Evolutionary conservation across 768 basidiomycete genomes (phyloP), one percentile per base, ranked within the genome.

Genomic region (Rhizopogon salebrosus): DNA sequence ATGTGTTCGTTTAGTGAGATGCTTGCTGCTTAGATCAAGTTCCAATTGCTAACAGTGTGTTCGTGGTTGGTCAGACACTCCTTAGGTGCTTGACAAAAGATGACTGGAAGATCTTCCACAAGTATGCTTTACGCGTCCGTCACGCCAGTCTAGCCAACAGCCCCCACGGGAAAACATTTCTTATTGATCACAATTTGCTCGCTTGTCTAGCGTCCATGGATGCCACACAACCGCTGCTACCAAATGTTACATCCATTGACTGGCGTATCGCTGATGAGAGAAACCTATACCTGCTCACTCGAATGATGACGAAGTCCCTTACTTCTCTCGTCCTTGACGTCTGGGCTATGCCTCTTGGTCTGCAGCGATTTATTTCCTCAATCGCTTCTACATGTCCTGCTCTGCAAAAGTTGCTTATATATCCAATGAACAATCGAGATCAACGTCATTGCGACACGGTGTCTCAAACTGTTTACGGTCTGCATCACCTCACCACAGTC

Each of bases 61-160:
- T n/a, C n/a, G n/a, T n/a, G n/a, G 1, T 39, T 41, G 41, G 46
- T 40, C 35, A 8, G 65, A 27, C 16, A 16, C 59, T 67, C 35
- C 58, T 51, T 40, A 60, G 66, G 26, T 50, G 63, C 35, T 65
- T 67, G 63, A 57, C 57, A 10, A 40, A 62, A 7, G 58, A 36
- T 39, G 67, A 67, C 54, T 67, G 67, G 66, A 54, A 57, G 14
- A 52, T 58, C 23, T 67, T 69, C 45, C 66, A 52, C 14, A 56
- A 23, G 45, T 67, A 69, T 54, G 60, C 65, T 11, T 50, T 49
- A 34, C 59, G 66, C 20, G 34, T 46, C 13, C 45, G 45, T 34
- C 45, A 46, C 11, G 20, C 22, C 20, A 46, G 45, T 46, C 20
- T 46, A 31, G 45, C 31, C 20, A 22, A 46, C 20, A 14, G 20